A percentile compares a stretch with the other conserved stretches of the same genome.
These are phyloP conservation scores for Xerocomellus intermedius DNA, from an alignment of 768 basidiomycete genomes.

Conservation along the genomic window DNA sequence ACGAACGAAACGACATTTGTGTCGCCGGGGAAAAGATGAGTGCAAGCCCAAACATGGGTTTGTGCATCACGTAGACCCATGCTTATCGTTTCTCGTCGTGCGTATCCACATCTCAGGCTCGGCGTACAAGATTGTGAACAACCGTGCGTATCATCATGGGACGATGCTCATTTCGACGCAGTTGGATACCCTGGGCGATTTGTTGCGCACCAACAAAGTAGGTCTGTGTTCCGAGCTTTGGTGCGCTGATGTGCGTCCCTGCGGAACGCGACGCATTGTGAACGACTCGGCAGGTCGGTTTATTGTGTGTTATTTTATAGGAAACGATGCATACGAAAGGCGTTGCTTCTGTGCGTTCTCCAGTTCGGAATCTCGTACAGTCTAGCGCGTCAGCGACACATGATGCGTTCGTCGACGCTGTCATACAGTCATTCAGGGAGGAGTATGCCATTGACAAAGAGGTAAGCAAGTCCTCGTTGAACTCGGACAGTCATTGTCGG, in stretches of 20 bases:
- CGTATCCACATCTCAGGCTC: constrained; percentile 85
- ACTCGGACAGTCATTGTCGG: no score
- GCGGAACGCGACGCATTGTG: not conserved
- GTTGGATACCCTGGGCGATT: constrained; percentile 66
- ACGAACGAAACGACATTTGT: constrained; percentile 90
- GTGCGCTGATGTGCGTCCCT: not conserved
- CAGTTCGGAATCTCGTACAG: constrained; percentile 79
- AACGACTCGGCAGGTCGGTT: not conserved
- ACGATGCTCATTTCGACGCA: constrained; percentile 94
- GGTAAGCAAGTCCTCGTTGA: constrained; percentile 18
- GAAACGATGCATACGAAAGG: constrained; percentile 80
- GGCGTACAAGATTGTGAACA: constrained; percentile 92
- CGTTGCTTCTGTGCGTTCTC: constrained; percentile 88
- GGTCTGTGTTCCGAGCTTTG: constrained; percentile 10
- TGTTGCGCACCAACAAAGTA: constrained; percentile 69
- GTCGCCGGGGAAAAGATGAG: constrained; percentile 87
- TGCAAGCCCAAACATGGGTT: constrained; percentile 16
- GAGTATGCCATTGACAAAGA: constrained; percentile 48
- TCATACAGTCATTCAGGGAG: constrained; percentile 63
- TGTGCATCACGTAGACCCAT: not conserved
- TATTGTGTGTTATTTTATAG: constrained; percentile 37
- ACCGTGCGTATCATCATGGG: constrained; percentile 94
- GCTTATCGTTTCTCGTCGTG: constrained; percentile 6
- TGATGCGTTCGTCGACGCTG: constrained; percentile 64
- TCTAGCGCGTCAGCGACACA: constrained; percentile 56